Conservation (phyloP, 257 asterid species). For the Cynanchum wilfordii region DNA sequence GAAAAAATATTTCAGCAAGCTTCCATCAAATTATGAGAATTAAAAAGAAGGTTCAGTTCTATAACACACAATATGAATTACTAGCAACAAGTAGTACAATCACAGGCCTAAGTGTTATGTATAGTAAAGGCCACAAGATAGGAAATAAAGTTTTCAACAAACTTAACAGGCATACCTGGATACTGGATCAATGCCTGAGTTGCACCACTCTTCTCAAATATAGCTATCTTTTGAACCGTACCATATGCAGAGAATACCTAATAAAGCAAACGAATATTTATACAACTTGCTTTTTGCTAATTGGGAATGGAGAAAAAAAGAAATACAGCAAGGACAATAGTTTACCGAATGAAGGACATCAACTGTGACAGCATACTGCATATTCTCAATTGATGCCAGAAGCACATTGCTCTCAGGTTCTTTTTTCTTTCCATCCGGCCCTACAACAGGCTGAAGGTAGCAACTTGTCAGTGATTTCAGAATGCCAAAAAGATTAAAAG, state of each 20-base stretch:
- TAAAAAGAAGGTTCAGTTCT: not conserved
- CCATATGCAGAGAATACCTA: constrained; percentile 82
- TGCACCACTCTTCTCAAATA: constrained; percentile 86
- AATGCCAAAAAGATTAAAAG: not conserved
- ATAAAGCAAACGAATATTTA: constrained; percentile 4
- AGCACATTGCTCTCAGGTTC: constrained; percentile 77
- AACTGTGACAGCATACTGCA: constrained; percentile 78
- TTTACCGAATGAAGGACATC: constrained; percentile 68
- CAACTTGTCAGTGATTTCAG: constrained; percentile 19
- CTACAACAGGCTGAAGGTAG: constrained; percentile 64
- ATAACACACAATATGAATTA: not conserved
- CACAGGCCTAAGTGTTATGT: not conserved
- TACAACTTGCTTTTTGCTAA: not conserved
- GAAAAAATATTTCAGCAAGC: not conserved
- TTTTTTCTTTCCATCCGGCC: constrained; percentile 70
- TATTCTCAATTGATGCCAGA: constrained; percentile 75
- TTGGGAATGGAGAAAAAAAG: constrained; percentile 4
- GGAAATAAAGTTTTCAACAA: not conserved
- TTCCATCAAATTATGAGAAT: not conserved
- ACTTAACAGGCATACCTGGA: constrained; percentile 47
- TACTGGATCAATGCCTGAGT: constrained; percentile 77
- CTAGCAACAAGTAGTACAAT: too few species aligned
- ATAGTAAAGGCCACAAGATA: not conserved
- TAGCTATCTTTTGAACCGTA: constrained; percentile 77
- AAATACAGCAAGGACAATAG: not conserved